Base-by-base conservation (phyloP, 225 moss, liverwort and hornwort genomes). In the Polytrichum formosum region DNA sequence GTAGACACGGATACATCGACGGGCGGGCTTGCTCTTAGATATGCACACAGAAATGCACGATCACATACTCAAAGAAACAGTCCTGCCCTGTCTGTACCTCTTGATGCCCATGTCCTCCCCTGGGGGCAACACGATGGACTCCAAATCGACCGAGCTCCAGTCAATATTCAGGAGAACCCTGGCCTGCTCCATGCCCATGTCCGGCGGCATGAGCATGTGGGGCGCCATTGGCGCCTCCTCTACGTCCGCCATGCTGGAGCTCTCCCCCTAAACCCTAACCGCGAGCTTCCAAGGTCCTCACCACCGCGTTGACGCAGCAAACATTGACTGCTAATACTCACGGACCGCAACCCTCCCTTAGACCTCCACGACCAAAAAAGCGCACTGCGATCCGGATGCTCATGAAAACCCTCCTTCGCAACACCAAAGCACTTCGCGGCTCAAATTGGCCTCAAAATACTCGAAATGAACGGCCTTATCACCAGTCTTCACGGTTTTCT, bases 71-170 rank as follows among this genome's bases (percentile, higher is more conserved):
- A 6, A 59, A 59, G n/a, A 59, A 6, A n/a, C 5, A 59, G 59
- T 20, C 20, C 23, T 59, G 23, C 59, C 23, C 26, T 28, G 20
- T 66, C 23, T 56, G 9, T 77, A 93, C 93, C 94, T 98, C 68
- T 90, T 87, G 68, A 94, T 98, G 60, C 97, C 94, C 73, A 91
- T 94, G 61, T 94, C 90, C 54, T 92, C 94, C 21, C 88, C 94
- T 2, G 82, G 73, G 26, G 97, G 97, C 31, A 98, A 73, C 74
- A 86, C 88, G 53, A 98, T 91, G 53, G 87, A 83, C n/a, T 98
- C 94, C 75, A 98, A 65, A 79, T 94, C 94, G 62, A 98, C 92
- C 69, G 81, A 82, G 17, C 90, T 80, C 92, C 91, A 98, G 75
- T 98, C 94, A 31, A 98, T 94, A 63, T 92, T 92, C 71, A 98